Evolutionary conservation across 2,329 filamentous ascomycete genomes (phyloP).

Genomic region (Aspergillus hiratsukae): DNA sequence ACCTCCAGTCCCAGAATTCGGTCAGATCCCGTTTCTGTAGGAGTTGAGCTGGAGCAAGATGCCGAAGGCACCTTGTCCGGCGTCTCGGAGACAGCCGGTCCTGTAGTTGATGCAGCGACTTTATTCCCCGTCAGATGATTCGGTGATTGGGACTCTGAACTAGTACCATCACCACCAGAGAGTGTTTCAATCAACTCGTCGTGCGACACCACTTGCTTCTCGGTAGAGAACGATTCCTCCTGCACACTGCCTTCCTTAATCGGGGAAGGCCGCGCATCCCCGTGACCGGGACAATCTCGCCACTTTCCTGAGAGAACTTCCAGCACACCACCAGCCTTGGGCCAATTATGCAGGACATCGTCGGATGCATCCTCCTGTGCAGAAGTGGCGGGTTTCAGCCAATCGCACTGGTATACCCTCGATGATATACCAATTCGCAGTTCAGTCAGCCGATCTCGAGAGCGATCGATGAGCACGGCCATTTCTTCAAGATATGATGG

Average conservation of each 20-base stretch:
- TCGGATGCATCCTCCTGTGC: constrained; percentile 10
- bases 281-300: neutral
- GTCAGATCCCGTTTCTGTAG: constrained; percentile 15
- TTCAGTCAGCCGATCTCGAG: constrained; percentile 62
- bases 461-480: constrained; percentile 69
- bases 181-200: neutral
- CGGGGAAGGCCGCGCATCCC: neutral
- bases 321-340: constrained; percentile 30
- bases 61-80: neutral
- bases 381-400: constrained; percentile 23
- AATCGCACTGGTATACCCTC: constrained; percentile 21
- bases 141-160: neutral
- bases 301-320: constrained; percentile 22
- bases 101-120: neutral
- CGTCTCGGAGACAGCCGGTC: too few species aligned
- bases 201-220: neutral
- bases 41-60: constrained; percentile 2
- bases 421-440: constrained; percentile 68
- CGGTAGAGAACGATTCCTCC: neutral
- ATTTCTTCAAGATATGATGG: constrained; percentile 79
- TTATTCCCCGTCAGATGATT: neutral
- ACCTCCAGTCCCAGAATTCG: constrained; percentile 60
- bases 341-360: constrained; percentile 22
- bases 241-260: constrained; percentile 4
- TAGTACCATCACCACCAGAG: neutral